Base-by-base conservation (phyloP, 108 stramenopile genomes). In the Nannochloropsis gaditana region DNA sequence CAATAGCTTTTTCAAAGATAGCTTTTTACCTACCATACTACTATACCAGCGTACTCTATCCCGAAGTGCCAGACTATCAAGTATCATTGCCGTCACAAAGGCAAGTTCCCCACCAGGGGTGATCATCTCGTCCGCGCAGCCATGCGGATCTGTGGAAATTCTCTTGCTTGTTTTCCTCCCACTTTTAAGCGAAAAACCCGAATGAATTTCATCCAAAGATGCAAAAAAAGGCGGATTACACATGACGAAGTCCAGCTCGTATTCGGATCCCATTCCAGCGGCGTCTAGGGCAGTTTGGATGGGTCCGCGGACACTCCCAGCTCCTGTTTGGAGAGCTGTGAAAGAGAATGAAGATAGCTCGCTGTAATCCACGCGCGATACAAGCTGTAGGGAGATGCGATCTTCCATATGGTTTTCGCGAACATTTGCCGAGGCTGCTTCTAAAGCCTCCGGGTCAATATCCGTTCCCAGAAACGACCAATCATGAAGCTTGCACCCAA, bases 181-280 rank as follows among this genome's bases (percentile, higher is more conserved):
- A n/a, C n/a, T n/a, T 73, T 73, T 73, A 73, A n/a, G 4, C 19
- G 59, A 15, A 73, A 2, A 73, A n/a, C 59, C 59, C 15, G 59
- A 15, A 73, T 84, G 83, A 9, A 93, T 93, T 86, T 93, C 92
- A n/a, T 89, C 91, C 41, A 79, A 45, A 1, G 88, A 87, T 81
- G 93, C 93, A 84, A 94, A 96, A 91, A 97, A 97, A 17, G 96
- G 96, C 80, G 96, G 96, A 89, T 97, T 97, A 21, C 95, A 95
- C 93, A 97, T 93, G 91, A 92, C 92, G 90, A 96, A 94, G 80
- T 95, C 95, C 83, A 95, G 84, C 9, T 43, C 86, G 83, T 86
- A 73, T 15, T 80, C 86, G 31, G 31, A 31, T 31, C 31, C 31
- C 31, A 31, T 31, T 31, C 31, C 31, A 31, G 31, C 31, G 42